A percentile compares a stretch with the other conserved stretches of the same genome.
Evolutionary conservation across 1,284 basidiomycete species (phyloP).

Genomic region (Cutaneotrichosporon cavernicola): DNA sequence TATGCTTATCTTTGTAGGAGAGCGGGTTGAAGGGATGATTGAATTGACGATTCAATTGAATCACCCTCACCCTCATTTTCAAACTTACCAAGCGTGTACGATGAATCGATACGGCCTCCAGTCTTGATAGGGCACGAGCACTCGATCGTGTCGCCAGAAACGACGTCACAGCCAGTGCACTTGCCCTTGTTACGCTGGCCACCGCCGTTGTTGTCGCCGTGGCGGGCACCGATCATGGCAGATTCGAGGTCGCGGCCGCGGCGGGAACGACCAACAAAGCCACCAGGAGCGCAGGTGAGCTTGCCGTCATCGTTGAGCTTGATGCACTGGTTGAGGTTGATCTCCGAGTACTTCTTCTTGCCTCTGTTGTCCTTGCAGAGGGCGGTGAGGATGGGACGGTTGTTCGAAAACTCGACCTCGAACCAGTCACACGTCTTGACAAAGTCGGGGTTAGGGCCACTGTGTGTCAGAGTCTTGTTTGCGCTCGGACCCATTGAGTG

Average conservation of each 20-base stretch:
- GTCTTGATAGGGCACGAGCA: slow-evolving; percentile 1
- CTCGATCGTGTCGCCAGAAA: neutral
- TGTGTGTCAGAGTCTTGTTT: neutral
- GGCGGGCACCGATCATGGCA: neutral
- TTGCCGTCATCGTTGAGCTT: neutral
- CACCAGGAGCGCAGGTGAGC: neutral
- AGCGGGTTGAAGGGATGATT: neutral
- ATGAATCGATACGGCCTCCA: slow-evolving; percentile 4
- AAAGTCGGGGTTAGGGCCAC: slow-evolving; percentile 6
- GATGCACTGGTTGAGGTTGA: slow-evolving; percentile 6
- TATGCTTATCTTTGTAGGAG: neutral
- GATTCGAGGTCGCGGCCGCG: neutral
- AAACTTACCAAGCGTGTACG: slow-evolving; percentile 3
- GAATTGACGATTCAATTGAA: neutral
- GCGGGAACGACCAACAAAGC: neutral
- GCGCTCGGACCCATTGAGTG: neutral
- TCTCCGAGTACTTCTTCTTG: neutral
- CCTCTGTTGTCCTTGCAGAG: neutral
- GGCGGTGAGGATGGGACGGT: neutral
- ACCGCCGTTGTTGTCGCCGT: neutral
- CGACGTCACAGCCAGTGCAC: neutral
- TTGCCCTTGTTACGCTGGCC: neutral
- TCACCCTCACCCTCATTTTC: neutral
- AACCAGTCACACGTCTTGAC: slow-evolving; percentile 2
- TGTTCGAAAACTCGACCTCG: neutral